These are phyloP conservation scores for Lagenidium sp. DNA, from an alignment of 352 stramenopile genomes.

Conservation along the genomic window DNA sequence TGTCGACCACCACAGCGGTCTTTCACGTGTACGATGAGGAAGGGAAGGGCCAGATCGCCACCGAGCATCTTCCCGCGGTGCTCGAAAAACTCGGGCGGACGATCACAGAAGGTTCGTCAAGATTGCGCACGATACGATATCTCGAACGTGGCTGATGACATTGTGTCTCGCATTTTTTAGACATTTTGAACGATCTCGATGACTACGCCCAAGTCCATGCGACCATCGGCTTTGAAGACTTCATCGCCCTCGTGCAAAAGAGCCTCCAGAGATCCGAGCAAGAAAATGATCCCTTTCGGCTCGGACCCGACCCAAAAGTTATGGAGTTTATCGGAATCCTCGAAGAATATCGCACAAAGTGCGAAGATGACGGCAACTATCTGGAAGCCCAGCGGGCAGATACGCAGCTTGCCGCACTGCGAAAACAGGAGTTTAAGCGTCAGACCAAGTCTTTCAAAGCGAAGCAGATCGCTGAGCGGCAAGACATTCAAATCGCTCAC, in stretches of 20 bases:
- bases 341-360: conserved; percentile 92
- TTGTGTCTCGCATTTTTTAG: too few species aligned
- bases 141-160: too few species aligned
- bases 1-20: conserved; percentile 26
- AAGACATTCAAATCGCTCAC: conserved; percentile 93
- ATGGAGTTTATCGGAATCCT: conserved; percentile 92
- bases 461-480: conserved; percentile 86
- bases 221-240: conserved; percentile 53
- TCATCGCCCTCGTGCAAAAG: conserved; percentile 45
- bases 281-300: conserved; percentile 31
- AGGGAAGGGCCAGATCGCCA: conserved; percentile 45
- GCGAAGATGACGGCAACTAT: conserved; percentile 92
- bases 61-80: conserved; percentile 59
- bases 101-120: conserved; percentile 53
- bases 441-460: conserved; percentile 89
- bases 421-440: conserved; percentile 88
- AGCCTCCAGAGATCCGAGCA: conserved; percentile 32
- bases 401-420: conserved; percentile 79
- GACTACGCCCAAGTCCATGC: conserved; percentile 39
- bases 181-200: conserved; percentile 64
- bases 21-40: conserved; percentile 74
- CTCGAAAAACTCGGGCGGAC: conserved; percentile 64
- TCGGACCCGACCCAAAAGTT: conserved; percentile 86
- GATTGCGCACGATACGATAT: too few species aligned
- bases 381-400: conserved; percentile 87